Conservation (phyloP, 163 green algal species). For the Scenedesmus sp. region DNA sequence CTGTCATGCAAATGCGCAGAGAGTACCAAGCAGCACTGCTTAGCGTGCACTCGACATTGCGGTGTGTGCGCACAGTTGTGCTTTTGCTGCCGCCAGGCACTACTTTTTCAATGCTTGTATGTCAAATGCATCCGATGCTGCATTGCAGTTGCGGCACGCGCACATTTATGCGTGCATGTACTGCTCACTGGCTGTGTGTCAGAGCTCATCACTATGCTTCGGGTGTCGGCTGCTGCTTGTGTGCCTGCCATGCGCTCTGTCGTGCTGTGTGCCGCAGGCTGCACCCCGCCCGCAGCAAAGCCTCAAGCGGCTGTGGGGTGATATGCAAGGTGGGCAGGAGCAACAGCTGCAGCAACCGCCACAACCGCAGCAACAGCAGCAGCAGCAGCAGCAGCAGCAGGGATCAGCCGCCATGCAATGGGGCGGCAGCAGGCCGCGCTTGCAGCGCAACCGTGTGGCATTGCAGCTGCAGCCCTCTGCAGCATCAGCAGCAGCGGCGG, state of each 20-base stretch:
- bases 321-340: neutral
- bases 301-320: constrained; percentile 9
- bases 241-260: neutral
- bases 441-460: neutral
- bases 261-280: neutral
- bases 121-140: too few species aligned
- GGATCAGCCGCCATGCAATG: constrained; percentile 20
- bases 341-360: neutral
- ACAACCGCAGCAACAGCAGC: neutral
- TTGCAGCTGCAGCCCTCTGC: neutral
- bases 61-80: too few species aligned
- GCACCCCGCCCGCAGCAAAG: neutral
- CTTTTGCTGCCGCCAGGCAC: too few species aligned
- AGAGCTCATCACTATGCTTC: neutral
- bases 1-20: too few species aligned
- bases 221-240: neutral
- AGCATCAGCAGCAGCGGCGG: constrained; percentile 4
- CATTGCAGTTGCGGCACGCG: too few species aligned
- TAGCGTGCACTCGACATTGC: too few species aligned
- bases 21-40: too few species aligned
- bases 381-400: neutral
- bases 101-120: too few species aligned
- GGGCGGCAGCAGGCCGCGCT: constrained; percentile 24
- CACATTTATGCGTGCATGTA: too few species aligned
- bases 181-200: too few species aligned